These are phyloP conservation scores for Rhynchosporium graminicola DNA, from an alignment of 2,329 filamentous ascomycete genomes.

Conservation along the genomic window DNA sequence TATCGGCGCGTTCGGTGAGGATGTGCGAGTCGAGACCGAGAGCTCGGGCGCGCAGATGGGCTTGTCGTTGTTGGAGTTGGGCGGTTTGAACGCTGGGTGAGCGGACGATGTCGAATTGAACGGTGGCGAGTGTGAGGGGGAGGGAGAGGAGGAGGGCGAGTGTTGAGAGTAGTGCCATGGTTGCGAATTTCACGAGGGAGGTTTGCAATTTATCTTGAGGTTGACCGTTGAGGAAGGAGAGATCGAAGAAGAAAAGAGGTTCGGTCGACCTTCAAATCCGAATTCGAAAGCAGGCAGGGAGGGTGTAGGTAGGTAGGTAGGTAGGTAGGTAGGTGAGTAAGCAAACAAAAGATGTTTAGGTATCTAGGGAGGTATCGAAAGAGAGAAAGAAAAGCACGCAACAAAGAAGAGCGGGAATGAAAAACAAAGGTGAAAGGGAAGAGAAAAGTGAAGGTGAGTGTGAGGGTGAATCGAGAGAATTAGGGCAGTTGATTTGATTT, in stretches of 20 bases:
- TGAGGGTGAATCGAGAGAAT: background rate
- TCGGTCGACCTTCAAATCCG: background rate
- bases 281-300: no score
- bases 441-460: background rate
- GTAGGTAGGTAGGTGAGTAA: no score
- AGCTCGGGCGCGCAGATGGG: constrained; percentile 18
- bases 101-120: constrained; percentile 34
- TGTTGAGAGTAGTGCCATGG: constrained; percentile 19
- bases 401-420: background rate
- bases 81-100: constrained; percentile 27
- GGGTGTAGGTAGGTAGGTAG: no score
- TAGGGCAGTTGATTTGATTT: constrained; percentile 1
- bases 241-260: background rate
- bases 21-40: background rate
- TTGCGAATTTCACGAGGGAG: constrained; percentile 18
- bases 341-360: no score
- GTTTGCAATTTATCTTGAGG: background rate
- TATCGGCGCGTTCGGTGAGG: constrained; percentile 21
- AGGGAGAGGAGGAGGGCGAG: constrained; percentile 21
- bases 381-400: no score
- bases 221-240: constrained; percentile 9
- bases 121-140: constrained; percentile 22
- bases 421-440: background rate
- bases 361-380: no score
- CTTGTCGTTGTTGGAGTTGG: constrained; percentile 30